Conservation (phyloP, 495 filamentous ascomycete species). For the Chlorociboria aeruginascens region DNA sequence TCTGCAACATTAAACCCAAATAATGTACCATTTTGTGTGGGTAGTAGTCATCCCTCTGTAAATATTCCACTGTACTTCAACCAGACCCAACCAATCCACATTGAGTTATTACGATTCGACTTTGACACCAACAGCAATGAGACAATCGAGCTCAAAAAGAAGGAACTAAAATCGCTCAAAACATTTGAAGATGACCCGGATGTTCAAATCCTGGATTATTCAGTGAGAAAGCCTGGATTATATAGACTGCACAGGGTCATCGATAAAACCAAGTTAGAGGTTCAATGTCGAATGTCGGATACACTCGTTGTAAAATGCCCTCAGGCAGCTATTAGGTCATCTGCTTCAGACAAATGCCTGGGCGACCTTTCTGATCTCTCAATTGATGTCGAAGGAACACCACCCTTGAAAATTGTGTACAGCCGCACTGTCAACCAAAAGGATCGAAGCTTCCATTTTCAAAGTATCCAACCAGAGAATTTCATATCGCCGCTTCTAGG, state of each 20-base stretch:
- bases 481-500: constrained; percentile 61
- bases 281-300: constrained; percentile 59
- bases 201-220: constrained; percentile 28
- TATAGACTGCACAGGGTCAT: constrained; percentile 76
- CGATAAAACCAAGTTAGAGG: constrained; percentile 87
- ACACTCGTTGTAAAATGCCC: constrained; percentile 79
- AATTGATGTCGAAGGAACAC: constrained; percentile 74
- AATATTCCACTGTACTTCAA: constrained; percentile 84
- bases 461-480: constrained; percentile 84
- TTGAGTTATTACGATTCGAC: constrained; percentile 78
- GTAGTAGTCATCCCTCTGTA: constrained; percentile 42
- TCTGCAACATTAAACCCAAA: constrained; percentile 82
- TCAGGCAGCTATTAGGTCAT: constrained; percentile 54
- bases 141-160: constrained; percentile 56
- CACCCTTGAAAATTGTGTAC: constrained; percentile 87
- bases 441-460: constrained; percentile 61
- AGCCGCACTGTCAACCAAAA: constrained; percentile 73
- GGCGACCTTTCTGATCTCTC: constrained; percentile 78
- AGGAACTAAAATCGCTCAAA: constrained; percentile 29
- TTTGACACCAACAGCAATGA: constrained; percentile 68
- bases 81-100: constrained; percentile 72
- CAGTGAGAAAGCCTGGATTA: constrained; percentile 69
- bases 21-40: constrained; percentile 63
- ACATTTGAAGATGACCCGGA: not conserved
- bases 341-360: constrained; percentile 52